Base-by-base conservation (phyloP, 2,329 filamentous ascomycete genomes). In the Trichoderma sp. region DNA sequence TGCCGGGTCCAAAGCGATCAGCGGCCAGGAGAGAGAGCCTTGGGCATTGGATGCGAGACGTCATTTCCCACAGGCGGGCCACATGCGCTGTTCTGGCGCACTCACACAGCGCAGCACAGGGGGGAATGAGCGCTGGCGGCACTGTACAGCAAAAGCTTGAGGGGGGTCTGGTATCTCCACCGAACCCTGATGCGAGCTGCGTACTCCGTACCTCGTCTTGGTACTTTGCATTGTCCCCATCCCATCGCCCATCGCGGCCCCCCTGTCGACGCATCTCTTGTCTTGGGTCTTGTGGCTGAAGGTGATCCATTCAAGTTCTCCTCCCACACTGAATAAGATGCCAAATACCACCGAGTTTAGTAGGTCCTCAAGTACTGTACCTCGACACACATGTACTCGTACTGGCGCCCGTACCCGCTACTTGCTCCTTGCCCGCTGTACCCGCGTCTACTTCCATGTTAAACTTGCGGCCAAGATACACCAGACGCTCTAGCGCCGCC, bases 11-110 rank as follows among this genome's bases (percentile, higher is more conserved):
- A 50, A 26, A 28, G 61, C 61, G 61, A 64, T 64, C 61, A 47
- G 61, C 61, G 61, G 36, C 61, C 61, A 57, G 39, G 61, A 64
- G 61, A 63, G 61, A 64, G 26, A 39, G 61, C 61, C 61, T 64
- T 64, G 61, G 61, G 61, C 36, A 3, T n/a, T 43, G 34, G 34
- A 36, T 36, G 61, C 23, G 39, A 39, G 26, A 50, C 61, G 61
- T 50, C 61, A 64, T 57, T n/a, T 30, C 17, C 13, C 15, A 26
- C 2, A 26, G 13, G 53, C 53, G 23, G 53, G 53, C 53, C 47
- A 53, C 47, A 53, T 57, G 23, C 53, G 53, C 53, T 57, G 53
- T 57, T 53, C 53, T 57, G 53, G 53, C 53, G 53, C 23, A 28
- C 23, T n/a, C 26, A 26, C 26, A n/a, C 36, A 47, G 61, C n/a